Percentiles rank a stretch among this genome's conserved stretches.
phyloP scores from a whole-genome alignment of 2,329 filamentous ascomycete species.

The Macroventuria anomochaeta region DNA sequence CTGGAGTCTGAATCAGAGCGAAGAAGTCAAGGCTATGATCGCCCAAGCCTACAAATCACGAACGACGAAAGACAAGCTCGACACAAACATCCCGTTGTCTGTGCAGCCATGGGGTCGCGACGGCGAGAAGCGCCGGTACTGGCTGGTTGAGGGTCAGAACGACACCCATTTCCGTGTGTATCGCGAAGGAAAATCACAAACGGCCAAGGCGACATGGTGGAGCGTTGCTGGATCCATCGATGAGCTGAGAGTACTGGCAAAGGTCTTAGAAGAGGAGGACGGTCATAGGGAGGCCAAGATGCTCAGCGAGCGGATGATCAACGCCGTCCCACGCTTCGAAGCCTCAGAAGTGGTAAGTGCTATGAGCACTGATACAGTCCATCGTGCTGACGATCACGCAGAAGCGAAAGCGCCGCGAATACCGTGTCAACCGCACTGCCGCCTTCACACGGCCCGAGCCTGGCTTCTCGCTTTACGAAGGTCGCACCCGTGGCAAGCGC shows the following conservation, averaged over 20 bases:
- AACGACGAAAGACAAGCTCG: conserved; percentile 86
- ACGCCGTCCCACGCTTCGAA: conserved; percentile 88
- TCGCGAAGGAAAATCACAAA: conserved; percentile 83
- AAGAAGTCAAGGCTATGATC: conserved; percentile 79
- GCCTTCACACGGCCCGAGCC: conserved; percentile 86
- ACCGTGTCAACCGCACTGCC: conserved; percentile 83
- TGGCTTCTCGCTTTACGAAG: conserved; percentile 93
- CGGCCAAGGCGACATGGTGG: conserved; percentile 84
- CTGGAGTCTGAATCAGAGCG: conserved; percentile 90
- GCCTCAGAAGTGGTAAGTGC: conserved; percentile 80
- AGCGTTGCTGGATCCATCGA: conserved; percentile 91
- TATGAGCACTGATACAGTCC: neutral
- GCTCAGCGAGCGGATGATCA: conserved; percentile 76
- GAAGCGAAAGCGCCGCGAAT: conserved; percentile 94
- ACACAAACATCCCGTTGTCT: conserved; percentile 83
- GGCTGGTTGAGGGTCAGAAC: conserved; percentile 89
- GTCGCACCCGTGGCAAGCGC: conserved; percentile 92
- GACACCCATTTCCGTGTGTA: conserved; percentile 95
- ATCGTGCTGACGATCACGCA: conserved; percentile 48
- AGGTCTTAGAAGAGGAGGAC: conserved; percentile 78
- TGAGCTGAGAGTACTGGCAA: conserved; percentile 76
- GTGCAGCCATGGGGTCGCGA: conserved; percentile 91
- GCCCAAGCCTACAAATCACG: conserved; percentile 67
- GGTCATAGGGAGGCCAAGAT: conserved; percentile 81
- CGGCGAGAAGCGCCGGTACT: conserved; percentile 91